Base-by-base conservation (phyloP, 208 protist species). In the Wallacemonas collosoma region DNA sequence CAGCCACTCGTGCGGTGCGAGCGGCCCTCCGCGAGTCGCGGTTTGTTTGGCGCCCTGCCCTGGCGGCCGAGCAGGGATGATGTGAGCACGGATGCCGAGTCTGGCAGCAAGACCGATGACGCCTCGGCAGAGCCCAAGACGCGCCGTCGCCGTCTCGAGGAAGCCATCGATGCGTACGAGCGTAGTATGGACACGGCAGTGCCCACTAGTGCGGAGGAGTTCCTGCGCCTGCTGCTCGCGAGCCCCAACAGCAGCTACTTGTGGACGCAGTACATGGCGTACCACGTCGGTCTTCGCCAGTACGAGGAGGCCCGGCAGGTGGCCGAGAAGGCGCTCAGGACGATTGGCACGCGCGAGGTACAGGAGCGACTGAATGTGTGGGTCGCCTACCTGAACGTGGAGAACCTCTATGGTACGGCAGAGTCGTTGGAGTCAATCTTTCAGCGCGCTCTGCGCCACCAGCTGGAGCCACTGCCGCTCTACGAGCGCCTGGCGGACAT, bases 261-360 rank as follows among this genome's bases (percentile, higher is more conserved):
- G 41, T 98, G 95, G 94, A 95, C 87, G 57, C 93, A 97, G 77
- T 98, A 95, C 85, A 98, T 98, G 93, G 88, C 95, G 7, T 81
- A 94, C 70, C 89, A 94, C 70, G 81, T 98, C 2, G 71, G 72
- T 3, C 70, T 95, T 60, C 86, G 93, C 56, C 85, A 98, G 75
- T 87, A 92, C 71, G 94, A 97, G 69, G 85, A 95, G 57, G 95
- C 95, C 14, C 85, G 94, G 6, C 83, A 93, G 61, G 88, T 98
- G 26, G 91, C 90, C 6, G 93, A 98, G 73, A 95, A 92, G 81
- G 95, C 95, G 17, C 81, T 98, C 38, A 76, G 70, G 38, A 95
- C 90, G 8, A 98, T 98, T 67, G 88, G 90, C 64, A 85, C 88
- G 57, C 76, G 81, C 1, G 91, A 98, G 71, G 72, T 85, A 58